A percentile compares a stretch with the other conserved stretches of the same genome.
Conservation (phyloP, 169 alveolate genomes). For the Plasmodium gaboni region DNA sequence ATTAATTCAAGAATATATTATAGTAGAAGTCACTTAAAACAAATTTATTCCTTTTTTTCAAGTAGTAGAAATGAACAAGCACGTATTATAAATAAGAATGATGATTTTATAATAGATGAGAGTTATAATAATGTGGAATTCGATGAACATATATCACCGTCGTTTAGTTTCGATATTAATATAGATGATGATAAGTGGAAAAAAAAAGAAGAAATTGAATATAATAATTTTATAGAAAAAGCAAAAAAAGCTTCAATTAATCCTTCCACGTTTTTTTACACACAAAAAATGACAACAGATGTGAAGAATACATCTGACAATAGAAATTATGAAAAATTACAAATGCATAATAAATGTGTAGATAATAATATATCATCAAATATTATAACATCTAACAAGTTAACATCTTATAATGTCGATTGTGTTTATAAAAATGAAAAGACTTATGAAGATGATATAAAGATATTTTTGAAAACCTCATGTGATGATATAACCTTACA, state of each 20-base stretch:
- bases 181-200: conserved; percentile 58
- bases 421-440: too few relatives aligned
- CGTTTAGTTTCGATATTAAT: conserved; percentile 40
- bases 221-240: conserved; percentile 26
- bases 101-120: background rate
- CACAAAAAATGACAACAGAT: background rate
- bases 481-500: too few relatives aligned
- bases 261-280: background rate
- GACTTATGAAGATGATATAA: too few relatives aligned
- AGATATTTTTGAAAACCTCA: too few relatives aligned
- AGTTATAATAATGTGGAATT: conserved; percentile 21
- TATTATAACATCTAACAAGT: too few relatives aligned
- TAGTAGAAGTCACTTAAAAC: background rate
- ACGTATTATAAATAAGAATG: background rate
- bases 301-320: too few relatives aligned
- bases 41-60: background rate
- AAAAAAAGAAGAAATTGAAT: conserved; percentile 52
- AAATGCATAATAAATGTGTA: too few relatives aligned
- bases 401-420: too few relatives aligned
- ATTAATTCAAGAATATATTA: conserved; percentile 5
- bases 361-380: too few relatives aligned
- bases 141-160: conserved; percentile 33
- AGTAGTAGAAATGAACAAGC: conserved; percentile 11
- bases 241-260: background rate
- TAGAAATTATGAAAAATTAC: too few relatives aligned